Base-by-base conservation (phyloP, 208 protist genomes). In the Porcisia hertigi region DNA sequence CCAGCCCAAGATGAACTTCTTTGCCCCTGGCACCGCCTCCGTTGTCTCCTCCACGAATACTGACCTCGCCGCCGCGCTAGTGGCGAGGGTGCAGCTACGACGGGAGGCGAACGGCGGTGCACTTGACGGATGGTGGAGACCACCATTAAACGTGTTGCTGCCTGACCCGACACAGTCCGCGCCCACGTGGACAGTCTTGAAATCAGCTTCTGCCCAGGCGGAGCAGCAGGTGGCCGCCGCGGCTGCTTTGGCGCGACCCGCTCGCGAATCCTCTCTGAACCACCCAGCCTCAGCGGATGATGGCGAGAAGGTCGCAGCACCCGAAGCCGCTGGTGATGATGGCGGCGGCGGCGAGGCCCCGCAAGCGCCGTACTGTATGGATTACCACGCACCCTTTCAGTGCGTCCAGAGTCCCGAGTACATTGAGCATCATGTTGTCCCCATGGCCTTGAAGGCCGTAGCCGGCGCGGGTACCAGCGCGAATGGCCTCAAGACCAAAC, bases 311-410 rank as follows among this genome's bases (percentile, higher is more conserved):
- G 66, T 45, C 23, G 66, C 34, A 36, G 36, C 69, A 3, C 49
- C 34, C 5, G 36, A 30, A 8, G 20, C 54, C 20, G 69, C 34
- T 30, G 36, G 30, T 9, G 49, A 3, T 18, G 25, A n/a, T 9
- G 47, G 59, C 45, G 23, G 3, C 30, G 63, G 12, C 52, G 45
- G 47, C 5, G 30, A 9, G 60, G 3, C 23, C 6, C 5, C 16
- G 36, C n/a, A 54, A 34, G 58, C 45, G 47, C 7, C 30, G 20
- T 65, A 43, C 54, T 73, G 71, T 20, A 36, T 77, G 1, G 84
- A 88, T 55, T 88, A 88, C 60, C 84, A 85, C 66, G 80, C 80
- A 2, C 80, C 76, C 18, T 88, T 88, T 58, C 79, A 82, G 67
- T 23, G 58, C 16, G 72, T 87, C 9, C 52, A 75, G 11, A 36